Evolutionary conservation across 768 basidiomycete species (phyloP), one percentile per base, ranked within the genome.

Genomic region (Tricholoma saponaceum): DNA sequence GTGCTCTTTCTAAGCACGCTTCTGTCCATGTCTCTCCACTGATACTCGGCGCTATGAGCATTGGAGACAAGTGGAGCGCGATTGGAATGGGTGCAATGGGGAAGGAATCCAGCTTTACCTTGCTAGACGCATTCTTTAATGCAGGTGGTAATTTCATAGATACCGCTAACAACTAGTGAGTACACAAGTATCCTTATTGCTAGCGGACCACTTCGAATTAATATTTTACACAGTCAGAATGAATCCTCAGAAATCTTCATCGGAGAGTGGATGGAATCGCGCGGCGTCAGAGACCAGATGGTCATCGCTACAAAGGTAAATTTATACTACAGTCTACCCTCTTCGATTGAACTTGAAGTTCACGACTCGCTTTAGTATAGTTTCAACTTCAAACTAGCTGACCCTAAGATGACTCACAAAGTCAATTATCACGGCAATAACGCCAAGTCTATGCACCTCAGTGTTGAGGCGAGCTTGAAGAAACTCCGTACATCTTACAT

Each of bases 161-260:
- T 26, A 62, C 61, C 4, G 55, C 61, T 4, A 62, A 60, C 50
- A 62, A 57, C 37, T 62, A 58, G 62, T 59, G 30, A 20, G 56
- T 14, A 37, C 13, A 53, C 6, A 39, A 2, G 37, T 18, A n/a
- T 39, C 22, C 8, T 39, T 43, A 2, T 22, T 43, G 20, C n/a
- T 7, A 39, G 3, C 18, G 20, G 7, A 41, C n/a, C 43, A 23
- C 9, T 44, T 23, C 10, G 22, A 16, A 22, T 13, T 23, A 23
- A 46, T 10, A 12, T 46, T 44, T 23, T 5, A 25, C 39, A 23
- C 44, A 81, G 78, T 55, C 82, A 86, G 60, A 76, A 83, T 56
- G 83, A 80, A 58, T 64, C 75, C n/a, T 83, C 81, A 3, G 85
- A 89, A 64, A 54, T 60, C 52, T 78, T 78, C 61, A 73, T 83